phyloP scores from a whole-genome alignment of 2,329 filamentous ascomycete species.

The Verticillium zaregamsianum region DNA sequence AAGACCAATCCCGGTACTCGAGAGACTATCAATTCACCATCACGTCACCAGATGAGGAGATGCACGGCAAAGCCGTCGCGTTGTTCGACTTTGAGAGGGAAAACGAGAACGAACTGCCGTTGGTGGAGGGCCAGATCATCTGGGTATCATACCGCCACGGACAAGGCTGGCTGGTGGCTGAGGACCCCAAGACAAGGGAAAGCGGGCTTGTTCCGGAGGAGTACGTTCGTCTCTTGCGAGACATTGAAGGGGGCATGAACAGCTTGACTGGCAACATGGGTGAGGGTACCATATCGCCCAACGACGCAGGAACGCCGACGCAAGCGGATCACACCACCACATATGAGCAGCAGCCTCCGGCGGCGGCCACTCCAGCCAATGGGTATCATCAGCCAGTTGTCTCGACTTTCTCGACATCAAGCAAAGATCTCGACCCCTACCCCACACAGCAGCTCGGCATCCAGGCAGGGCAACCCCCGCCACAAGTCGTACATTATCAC shows the following conservation, averaged over 20 bases:
- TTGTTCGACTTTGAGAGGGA: constrained; percentile 93
- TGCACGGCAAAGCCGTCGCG: constrained; percentile 93
- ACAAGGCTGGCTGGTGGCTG: constrained; percentile 94
- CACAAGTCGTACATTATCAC: constrained; percentile 64
- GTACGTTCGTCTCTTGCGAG: constrained; percentile 86
- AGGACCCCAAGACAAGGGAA: constrained; percentile 91
- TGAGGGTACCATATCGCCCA: constrained; percentile 48
- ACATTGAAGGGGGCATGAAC: constrained; percentile 87
- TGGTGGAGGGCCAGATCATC: constrained; percentile 93
- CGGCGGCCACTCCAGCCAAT: constrained; percentile 41
- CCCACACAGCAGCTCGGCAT: constrained; percentile 61
- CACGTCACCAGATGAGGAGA: constrained; percentile 92
- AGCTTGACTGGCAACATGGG: constrained; percentile 61
- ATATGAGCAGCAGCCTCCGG: constrained; percentile 8
- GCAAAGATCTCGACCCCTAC: constrained; percentile 65
- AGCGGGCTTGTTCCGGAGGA: constrained; percentile 94
- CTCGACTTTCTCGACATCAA: constrained; percentile 67
- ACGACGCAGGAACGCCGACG: constrained; percentile 56
- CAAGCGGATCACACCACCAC: constrained; percentile 49
- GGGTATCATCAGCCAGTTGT: constrained; percentile 66
- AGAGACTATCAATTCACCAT: constrained; percentile 94
- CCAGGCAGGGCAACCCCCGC: constrained; percentile 58
- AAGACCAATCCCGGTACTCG: constrained; percentile 77
- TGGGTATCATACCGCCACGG: constrained; percentile 95
- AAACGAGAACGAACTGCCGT: constrained; percentile 91